A percentile compares a stretch with the other conserved stretches of the same genome.
phyloP scores from a whole-genome alignment of 176 grass and related monocot genomes.

The Pontederia paniculata region DNA sequence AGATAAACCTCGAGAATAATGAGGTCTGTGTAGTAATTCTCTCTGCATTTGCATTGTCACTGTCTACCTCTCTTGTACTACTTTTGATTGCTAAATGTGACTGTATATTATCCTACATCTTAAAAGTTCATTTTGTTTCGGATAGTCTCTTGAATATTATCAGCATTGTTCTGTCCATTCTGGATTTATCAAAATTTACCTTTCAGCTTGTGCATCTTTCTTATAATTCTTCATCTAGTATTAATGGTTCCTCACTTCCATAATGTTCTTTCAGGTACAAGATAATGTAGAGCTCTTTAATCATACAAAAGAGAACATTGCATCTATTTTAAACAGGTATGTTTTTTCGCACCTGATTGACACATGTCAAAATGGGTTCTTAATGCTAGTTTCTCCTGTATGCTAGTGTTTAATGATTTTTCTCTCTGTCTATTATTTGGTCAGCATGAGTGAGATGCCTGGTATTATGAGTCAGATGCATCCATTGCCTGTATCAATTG shows the following conservation, averaged over 20 bases:
- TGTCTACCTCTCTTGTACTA: background rate
- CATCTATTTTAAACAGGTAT: constrained; percentile 6
- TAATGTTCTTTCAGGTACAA: constrained; percentile 22
- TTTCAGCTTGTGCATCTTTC: too few relatives aligned
- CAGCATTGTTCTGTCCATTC: background rate
- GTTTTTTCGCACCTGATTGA: background rate
- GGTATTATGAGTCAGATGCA: constrained; percentile 14
- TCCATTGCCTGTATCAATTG: background rate
- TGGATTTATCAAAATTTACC: background rate
- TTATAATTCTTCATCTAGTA: background rate
- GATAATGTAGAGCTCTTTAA: constrained; percentile 3
- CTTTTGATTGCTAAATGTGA: background rate
- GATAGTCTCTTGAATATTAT: too few relatives aligned
- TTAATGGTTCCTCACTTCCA: constrained; percentile 11
- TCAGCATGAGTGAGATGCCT: constrained; percentile 6
- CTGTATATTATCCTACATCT: too few relatives aligned
- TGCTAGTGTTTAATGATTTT: background rate
- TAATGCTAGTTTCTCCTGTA: background rate
- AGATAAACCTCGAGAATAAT: constrained; percentile 46
- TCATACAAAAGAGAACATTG: constrained; percentile 3
- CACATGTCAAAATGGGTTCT: background rate
- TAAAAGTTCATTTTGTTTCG: too few relatives aligned
- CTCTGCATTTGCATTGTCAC: background rate
- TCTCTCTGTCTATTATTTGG: constrained; percentile 3
- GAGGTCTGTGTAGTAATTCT: constrained; percentile 38